Percentiles rank a stretch among this genome's conserved stretches.
phyloP scores from a whole-genome alignment of 73 alveolate species.

The Urostyla sp. region DNA sequence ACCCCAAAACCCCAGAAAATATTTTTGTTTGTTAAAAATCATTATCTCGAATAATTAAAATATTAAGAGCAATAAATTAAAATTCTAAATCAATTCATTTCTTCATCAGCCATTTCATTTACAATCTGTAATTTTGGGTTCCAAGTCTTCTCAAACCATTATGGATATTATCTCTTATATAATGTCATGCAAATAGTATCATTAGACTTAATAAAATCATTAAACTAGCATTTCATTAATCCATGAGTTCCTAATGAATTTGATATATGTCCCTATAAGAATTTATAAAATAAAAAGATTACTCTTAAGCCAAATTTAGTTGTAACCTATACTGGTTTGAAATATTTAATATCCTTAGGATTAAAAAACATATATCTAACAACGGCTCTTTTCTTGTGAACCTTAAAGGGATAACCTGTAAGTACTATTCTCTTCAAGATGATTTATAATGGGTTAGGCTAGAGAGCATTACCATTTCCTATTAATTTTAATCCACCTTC shows the following conservation, averaged over 20 bases:
- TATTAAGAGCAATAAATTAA: too few relatives aligned
- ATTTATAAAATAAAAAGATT: slow-evolving; percentile 28
- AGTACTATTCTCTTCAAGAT: slow-evolving; percentile 96
- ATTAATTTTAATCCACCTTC: slow-evolving; percentile 75
- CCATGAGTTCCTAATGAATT: slow-evolving; percentile 99
- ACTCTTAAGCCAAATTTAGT: slow-evolving; percentile 97
- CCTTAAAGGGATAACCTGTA: slow-evolving; percentile 99
- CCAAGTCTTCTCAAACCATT: slow-evolving; percentile 94
- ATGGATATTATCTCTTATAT: slow-evolving; percentile 96
- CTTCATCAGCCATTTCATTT: slow-evolving; percentile 16
- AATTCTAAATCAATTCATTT: slow-evolving; percentile 32
- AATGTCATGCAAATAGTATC: slow-evolving; percentile 97
- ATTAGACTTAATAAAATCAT: slow-evolving; percentile 93
- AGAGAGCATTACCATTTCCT: slow-evolving; percentile 88
- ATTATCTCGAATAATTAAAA: too few relatives aligned
- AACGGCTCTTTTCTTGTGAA: slow-evolving; percentile 98
- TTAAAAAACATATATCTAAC: slow-evolving; percentile 95
- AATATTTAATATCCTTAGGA: slow-evolving; percentile 91
- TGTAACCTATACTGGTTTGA: slow-evolving; percentile 98
- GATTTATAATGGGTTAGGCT: slow-evolving; percentile 94
- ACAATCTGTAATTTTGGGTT: background rate
- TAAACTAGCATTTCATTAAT: slow-evolving; percentile 98
- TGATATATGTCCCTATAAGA: slow-evolving; percentile 85
- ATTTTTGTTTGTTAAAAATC: too few relatives aligned
- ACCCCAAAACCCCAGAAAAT: too few relatives aligned